These are phyloP conservation scores for Aspergillus incahuasiensis DNA, from an alignment of 495 filamentous ascomycete genomes.

Conservation along the genomic window DNA sequence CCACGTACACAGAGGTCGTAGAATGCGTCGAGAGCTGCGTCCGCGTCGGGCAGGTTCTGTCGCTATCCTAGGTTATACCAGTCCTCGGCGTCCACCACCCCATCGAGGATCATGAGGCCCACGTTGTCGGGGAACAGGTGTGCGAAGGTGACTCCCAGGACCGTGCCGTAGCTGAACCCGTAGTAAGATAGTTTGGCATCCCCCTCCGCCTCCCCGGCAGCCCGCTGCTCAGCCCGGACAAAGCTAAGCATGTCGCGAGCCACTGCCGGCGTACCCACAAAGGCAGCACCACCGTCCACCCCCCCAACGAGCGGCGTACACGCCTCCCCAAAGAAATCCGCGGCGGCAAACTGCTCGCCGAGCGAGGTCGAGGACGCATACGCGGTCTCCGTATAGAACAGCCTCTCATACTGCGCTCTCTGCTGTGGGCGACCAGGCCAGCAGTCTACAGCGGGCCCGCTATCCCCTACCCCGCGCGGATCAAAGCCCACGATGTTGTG, in stretches of 20 bases:
- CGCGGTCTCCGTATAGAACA: too few species aligned
- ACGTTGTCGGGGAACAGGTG: conserved; percentile 42
- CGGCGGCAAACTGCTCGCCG: too few species aligned
- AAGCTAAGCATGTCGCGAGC: conserved; percentile 35
- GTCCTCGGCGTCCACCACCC: conserved; percentile 41
- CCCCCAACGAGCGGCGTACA: too few species aligned
- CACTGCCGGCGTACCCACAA: not conserved
- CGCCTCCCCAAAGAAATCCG: too few species aligned
- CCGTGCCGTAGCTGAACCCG: conserved; percentile 57
- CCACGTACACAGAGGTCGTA: too few species aligned
- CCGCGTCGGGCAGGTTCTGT: conserved; percentile 36
- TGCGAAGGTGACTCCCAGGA: conserved; percentile 49
- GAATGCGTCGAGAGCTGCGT: conserved; percentile 34
- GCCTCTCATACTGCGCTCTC: too few species aligned
- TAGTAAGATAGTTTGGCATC: conserved; percentile 48
- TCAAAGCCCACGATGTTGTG: conserved; percentile 47
- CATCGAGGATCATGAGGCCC: conserved; percentile 40
- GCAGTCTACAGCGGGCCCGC: conserved; percentile 32
- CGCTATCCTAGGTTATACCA: conserved; percentile 30
- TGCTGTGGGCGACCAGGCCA: conserved; percentile 5
- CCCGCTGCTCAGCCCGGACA: conserved; percentile 24
- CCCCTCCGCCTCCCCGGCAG: conserved; percentile 8
- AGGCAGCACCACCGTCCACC: too few species aligned
- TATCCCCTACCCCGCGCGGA: conserved; percentile 42
- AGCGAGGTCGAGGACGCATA: too few species aligned